Evolutionary conservation across 2,329 filamentous ascomycete genomes (phyloP).

Genomic region (Fusarium stilboides): DNA sequence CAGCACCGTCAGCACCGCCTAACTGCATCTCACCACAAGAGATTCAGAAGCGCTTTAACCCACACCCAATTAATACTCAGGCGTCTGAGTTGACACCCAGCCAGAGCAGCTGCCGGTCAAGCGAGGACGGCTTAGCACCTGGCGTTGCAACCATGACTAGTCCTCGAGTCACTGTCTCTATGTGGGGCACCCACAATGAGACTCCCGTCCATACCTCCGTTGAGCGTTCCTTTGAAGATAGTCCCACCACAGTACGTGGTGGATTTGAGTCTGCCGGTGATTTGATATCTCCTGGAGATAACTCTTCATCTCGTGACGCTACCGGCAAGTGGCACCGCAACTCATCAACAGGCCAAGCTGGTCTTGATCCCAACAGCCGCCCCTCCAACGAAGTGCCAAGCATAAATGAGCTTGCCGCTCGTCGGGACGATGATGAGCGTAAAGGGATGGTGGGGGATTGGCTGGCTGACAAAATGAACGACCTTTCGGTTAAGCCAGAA

Average conservation of each 20-base stretch:
- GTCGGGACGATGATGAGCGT: slow-evolving; percentile 61
- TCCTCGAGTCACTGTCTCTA: slow-evolving; percentile 70
- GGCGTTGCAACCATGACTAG: slow-evolving; percentile 63
- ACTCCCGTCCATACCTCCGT: slow-evolving; percentile 56
- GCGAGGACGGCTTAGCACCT: slow-evolving; percentile 64
- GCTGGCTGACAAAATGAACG: slow-evolving; percentile 58
- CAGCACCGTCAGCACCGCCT: slow-evolving; percentile 47
- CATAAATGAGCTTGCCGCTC: slow-evolving; percentile 64
- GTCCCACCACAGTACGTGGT: slow-evolving; percentile 55
- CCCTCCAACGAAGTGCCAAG: slow-evolving; percentile 61
- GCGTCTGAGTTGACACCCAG: slow-evolving; percentile 64
- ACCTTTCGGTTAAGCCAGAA: slow-evolving; percentile 45
- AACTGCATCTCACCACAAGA: slow-evolving; percentile 61
- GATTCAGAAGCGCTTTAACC: slow-evolving; percentile 59
- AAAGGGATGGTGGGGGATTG: slow-evolving; percentile 68
- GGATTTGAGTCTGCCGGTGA: slow-evolving; percentile 59
- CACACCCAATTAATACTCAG: slow-evolving; percentile 51
- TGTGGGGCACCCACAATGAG: slow-evolving; percentile 65
- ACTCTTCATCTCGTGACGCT: slow-evolving; percentile 55
- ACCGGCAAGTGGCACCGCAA: slow-evolving; percentile 61
- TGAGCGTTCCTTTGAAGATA: slow-evolving; percentile 59
- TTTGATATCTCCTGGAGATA: slow-evolving; percentile 52
- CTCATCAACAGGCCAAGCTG: slow-evolving; percentile 58
- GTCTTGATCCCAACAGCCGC: slow-evolving; percentile 65
- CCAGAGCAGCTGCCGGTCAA: slow-evolving; percentile 65